Evolutionary conservation across 2,329 filamentous ascomycete genomes (phyloP).

Genomic region (Fusarium beomiforme): DNA sequence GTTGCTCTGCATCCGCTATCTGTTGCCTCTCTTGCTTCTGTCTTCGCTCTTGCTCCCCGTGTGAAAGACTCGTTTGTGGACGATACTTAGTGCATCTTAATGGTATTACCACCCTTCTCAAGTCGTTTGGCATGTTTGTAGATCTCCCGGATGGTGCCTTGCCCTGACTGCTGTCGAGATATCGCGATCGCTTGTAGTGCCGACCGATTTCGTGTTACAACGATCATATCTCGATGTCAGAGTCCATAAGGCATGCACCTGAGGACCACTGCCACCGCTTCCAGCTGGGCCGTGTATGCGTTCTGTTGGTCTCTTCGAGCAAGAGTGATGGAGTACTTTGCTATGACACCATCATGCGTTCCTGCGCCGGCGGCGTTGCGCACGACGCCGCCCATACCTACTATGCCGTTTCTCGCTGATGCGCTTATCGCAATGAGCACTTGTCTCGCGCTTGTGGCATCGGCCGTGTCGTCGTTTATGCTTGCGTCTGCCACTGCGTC

Average conservation of each 20-base stretch:
- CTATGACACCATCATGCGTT: neutral
- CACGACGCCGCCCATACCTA: neutral
- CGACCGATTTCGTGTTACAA: conserved; percentile 19
- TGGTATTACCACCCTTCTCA: too few species aligned
- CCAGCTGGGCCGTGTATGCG: conserved; percentile 23
- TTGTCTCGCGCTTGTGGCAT: neutral
- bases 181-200: conserved; percentile 16
- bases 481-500: neutral
- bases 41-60: too few species aligned
- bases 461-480: neutral
- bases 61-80: too few species aligned
- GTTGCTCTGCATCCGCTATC: too few species aligned
- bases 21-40: too few species aligned
- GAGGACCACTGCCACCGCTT: conserved; percentile 7
- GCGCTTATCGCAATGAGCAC: neutral
- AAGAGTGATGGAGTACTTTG: conserved; percentile 19
- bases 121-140: too few species aligned
- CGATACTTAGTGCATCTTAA: too few species aligned
- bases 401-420: neutral
- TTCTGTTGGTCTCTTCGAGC: conserved; percentile 15
- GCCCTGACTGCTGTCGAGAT: too few species aligned
- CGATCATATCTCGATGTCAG: neutral
- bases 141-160: too few species aligned
- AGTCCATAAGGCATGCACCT: conserved; percentile 13
- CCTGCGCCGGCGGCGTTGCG: neutral